These are phyloP conservation scores for Pyricularia grisea DNA, from an alignment of 2,329 filamentous ascomycete species.

Conservation along the genomic window DNA sequence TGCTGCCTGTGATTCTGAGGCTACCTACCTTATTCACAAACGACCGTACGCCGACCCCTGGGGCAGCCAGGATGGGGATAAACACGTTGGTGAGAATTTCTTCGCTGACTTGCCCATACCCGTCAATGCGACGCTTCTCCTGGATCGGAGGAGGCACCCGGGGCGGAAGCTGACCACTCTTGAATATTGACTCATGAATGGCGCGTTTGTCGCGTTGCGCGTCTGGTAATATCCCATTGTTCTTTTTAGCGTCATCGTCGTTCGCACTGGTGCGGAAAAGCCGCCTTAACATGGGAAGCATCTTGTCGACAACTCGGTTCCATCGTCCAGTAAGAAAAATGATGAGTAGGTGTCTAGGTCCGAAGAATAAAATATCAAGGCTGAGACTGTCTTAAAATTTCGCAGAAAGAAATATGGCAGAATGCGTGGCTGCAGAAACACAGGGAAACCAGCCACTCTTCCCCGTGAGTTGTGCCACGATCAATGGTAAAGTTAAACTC, in stretches of 20 bases:
- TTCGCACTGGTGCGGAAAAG: background rate
- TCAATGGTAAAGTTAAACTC: background rate
- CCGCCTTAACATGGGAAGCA: background rate
- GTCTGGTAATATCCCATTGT: background rate
- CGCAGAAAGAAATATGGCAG: background rate
- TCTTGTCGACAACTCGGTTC: background rate
- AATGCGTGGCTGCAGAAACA: background rate
- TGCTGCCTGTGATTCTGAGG: background rate
- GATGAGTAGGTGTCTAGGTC: background rate
- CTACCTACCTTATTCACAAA: slow-evolving; percentile 1
- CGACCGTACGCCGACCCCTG: slow-evolving; percentile 4
- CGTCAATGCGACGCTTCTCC: background rate
- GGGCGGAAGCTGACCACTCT: background rate
- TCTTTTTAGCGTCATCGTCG: background rate
- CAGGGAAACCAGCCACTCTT: background rate
- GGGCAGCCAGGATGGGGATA: slow-evolving; percentile 1
- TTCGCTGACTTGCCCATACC: background rate
- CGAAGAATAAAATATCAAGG: background rate
- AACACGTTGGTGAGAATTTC: background rate
- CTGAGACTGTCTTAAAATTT: background rate
- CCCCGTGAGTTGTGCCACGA: background rate
- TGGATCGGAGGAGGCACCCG: background rate
- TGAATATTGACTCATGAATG: background rate
- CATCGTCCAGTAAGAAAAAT: background rate
- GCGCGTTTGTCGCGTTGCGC: background rate